These are phyloP conservation scores for Aphanomyces invadans DNA, from an alignment of 352 stramenopile genomes.

Conservation along the genomic window DNA sequence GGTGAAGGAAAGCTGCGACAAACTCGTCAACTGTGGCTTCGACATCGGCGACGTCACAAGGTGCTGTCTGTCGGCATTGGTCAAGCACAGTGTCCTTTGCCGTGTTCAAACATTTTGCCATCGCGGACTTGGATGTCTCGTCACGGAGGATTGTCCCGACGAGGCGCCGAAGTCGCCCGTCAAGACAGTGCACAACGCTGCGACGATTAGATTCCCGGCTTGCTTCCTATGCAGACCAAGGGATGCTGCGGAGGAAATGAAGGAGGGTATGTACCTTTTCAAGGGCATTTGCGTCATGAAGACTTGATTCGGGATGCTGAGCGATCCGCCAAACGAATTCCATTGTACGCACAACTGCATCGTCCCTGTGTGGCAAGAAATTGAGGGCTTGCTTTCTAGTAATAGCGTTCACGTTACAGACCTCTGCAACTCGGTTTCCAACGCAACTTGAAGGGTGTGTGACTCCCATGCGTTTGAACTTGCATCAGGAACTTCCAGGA, in stretches of 20 bases:
- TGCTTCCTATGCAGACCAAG: not conserved
- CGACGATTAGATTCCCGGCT: constrained; percentile 1
- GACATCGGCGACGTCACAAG: not conserved
- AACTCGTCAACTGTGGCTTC: not conserved
- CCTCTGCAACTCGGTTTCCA: not conserved
- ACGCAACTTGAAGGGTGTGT: not conserved
- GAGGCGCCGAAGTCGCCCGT: constrained; percentile 1
- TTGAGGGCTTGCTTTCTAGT: not conserved
- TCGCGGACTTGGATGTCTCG: not conserved
- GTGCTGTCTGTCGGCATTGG: not conserved
- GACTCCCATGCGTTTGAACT: not conserved
- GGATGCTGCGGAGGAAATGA: not conserved
- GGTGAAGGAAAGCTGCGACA: not conserved
- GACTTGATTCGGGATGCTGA: not conserved
- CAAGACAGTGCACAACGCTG: not conserved
- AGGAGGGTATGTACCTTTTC: not conserved
- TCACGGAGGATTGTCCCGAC: not conserved
- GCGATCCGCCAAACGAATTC: not conserved
- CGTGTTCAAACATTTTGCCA: not conserved
- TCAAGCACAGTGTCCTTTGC: not conserved
- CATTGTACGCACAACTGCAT: not conserved
- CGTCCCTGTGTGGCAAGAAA: not conserved
- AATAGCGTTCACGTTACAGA: not conserved
- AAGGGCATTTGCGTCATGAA: not conserved
- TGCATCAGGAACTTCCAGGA: constrained; percentile 5